Conservation (phyloP, 1,139 yeast species). For the Scheffersomyces lignicola region DNA sequence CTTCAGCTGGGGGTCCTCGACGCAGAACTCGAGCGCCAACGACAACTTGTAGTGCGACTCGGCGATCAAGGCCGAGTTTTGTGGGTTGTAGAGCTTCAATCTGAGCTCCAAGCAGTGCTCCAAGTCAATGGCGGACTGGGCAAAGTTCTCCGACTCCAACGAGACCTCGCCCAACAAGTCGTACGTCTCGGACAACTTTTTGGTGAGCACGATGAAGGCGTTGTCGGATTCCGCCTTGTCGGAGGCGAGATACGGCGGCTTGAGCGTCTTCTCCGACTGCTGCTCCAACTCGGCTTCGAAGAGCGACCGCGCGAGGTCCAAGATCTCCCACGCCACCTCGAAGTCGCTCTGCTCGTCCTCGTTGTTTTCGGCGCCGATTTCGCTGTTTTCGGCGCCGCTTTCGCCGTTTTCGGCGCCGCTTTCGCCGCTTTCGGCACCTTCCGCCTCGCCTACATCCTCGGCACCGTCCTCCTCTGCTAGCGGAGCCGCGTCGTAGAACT, state of each 20-base stretch:
- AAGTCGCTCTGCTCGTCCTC: slow-evolving; percentile 68
- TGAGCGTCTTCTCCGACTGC: slow-evolving; percentile 14
- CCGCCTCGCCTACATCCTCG: slow-evolving; percentile 26
- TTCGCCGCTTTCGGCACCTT: slow-evolving; percentile 27
- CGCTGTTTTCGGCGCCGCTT: slow-evolving; percentile 29
- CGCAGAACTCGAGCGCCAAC: slow-evolving; percentile 71
- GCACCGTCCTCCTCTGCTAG: slow-evolving; percentile 49
- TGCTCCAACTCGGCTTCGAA: slow-evolving; percentile 48
- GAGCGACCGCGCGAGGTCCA: slow-evolving; percentile 71
- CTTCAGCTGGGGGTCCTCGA: slow-evolving; percentile 50
- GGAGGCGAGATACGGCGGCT: slow-evolving; percentile 33
- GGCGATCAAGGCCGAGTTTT: slow-evolving; percentile 60
- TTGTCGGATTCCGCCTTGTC: slow-evolving; percentile 34
- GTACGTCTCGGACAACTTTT: slow-evolving; percentile 71
- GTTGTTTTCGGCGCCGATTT: slow-evolving; percentile 25
- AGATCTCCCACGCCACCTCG: slow-evolving; percentile 84
- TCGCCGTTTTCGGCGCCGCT: slow-evolving; percentile 19
- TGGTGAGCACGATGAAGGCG: slow-evolving; percentile 36
- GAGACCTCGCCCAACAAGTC: slow-evolving; percentile 88
- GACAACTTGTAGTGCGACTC: slow-evolving; percentile 85
- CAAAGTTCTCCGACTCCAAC: slow-evolving; percentile 79
- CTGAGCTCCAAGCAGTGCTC: slow-evolving; percentile 57
- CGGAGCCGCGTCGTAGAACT: slow-evolving; percentile 54
- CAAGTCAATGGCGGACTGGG: slow-evolving; percentile 73
- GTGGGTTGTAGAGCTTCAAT: slow-evolving; percentile 47